Evolutionary conservation across 306 rosid genomes (phyloP).

Genomic region (Elaeagnus macrophylla): DNA sequence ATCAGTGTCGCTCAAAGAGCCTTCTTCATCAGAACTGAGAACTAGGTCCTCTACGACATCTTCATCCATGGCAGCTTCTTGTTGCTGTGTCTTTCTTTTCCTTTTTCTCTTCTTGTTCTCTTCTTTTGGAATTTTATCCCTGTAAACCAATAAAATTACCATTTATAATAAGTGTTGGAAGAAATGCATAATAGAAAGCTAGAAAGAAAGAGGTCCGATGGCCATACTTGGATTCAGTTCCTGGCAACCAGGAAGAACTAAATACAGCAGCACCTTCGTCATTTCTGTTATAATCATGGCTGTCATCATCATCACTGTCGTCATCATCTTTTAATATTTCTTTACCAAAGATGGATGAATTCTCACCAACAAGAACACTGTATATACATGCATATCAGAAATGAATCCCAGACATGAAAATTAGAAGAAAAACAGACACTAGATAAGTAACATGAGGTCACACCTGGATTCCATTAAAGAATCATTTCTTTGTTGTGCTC

Average conservation of each 20-base stretch:
- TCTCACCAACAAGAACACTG: constrained; percentile 77
- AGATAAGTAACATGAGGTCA: constrained; percentile 7
- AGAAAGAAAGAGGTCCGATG: constrained; percentile 10
- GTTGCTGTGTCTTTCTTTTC: constrained; percentile 34
- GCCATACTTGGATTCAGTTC: constrained; percentile 52
- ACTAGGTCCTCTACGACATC: constrained; percentile 85
- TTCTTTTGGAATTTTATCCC: constrained; percentile 40
- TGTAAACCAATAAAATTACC: constrained; percentile 18
- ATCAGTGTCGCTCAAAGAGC: constrained; percentile 16
- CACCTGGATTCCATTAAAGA: constrained; percentile 76
- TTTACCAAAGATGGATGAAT: constrained; percentile 46
- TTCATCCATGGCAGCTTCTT: constrained; percentile 45
- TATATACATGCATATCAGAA: constrained; percentile 28
- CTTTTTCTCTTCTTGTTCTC: constrained; percentile 29
- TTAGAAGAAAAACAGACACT: constrained; percentile 9
- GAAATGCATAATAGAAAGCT: neutral
- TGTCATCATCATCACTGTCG: constrained; percentile 3
- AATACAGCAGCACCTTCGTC: constrained; percentile 52
- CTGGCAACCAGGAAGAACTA: constrained; percentile 87
- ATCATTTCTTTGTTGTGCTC: constrained; percentile 48
- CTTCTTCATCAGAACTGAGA: constrained; percentile 81
- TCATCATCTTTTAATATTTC: constrained; percentile 47
- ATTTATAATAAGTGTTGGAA: constrained; percentile 1
- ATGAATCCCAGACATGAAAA: constrained; percentile 18
- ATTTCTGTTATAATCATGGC: constrained; percentile 35